Conservation (phyloP, 2,329 filamentous ascomycete genomes). For the Cytospora paraplurivora region DNA sequence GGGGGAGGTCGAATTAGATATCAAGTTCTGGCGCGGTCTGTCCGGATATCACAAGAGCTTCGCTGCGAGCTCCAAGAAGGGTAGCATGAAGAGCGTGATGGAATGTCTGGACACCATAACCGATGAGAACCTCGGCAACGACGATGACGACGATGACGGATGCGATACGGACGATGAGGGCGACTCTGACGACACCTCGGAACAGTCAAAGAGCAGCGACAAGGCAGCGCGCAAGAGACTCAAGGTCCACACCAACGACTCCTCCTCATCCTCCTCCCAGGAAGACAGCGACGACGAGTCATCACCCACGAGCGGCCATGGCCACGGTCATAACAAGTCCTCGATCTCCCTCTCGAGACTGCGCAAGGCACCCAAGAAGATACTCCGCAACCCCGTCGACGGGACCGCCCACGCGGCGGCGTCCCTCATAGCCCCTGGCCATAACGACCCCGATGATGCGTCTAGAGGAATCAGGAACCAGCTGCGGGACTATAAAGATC, state of each 20-base stretch:
- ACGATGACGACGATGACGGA: constrained; percentile 28
- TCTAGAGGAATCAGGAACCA: constrained; percentile 52
- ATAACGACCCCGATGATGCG: constrained; percentile 45
- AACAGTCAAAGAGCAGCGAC: constrained; percentile 18
- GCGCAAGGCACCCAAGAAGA: constrained; percentile 37
- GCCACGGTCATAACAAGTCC: constrained; percentile 33
- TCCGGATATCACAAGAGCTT: constrained; percentile 60
- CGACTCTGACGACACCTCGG: constrained; percentile 29
- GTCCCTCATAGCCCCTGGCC: constrained; percentile 22
- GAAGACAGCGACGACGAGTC: constrained; percentile 30
- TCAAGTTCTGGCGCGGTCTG: constrained; percentile 64
- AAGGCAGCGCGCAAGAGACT: constrained; percentile 27
- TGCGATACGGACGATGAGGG: constrained; percentile 22
- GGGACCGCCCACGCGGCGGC: constrained; percentile 30
- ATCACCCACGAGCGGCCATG: constrained; percentile 39
- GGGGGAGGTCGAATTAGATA: constrained; percentile 58
- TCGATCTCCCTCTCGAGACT: constrained; percentile 33
- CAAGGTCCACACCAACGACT: constrained; percentile 27
- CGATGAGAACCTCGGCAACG: constrained; percentile 52
- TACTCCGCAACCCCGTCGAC: constrained; percentile 27
- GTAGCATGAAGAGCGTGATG: constrained; percentile 60
- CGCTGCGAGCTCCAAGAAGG: constrained; percentile 52
- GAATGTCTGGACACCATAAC: constrained; percentile 64
- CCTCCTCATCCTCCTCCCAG: constrained; percentile 31
- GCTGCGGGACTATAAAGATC: constrained; percentile 61